Conservation (phyloP, 2,329 filamentous ascomycete species). For the Monilinia aucupariae region DNA sequence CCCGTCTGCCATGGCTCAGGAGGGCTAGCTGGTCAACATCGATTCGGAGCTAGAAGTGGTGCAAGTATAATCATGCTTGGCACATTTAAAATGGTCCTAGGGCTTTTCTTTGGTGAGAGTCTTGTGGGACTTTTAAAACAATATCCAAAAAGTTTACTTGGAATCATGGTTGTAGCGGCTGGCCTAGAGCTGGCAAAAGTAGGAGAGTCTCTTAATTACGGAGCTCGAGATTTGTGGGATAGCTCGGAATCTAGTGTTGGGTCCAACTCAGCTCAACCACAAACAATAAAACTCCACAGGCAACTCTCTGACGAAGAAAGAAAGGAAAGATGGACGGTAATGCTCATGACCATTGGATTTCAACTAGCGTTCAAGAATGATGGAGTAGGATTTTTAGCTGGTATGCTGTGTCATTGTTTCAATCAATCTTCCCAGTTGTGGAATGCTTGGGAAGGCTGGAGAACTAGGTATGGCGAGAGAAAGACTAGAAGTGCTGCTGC, state of each 20-base stretch:
- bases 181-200: slow-evolving; percentile 84
- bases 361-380: slow-evolving; percentile 86
- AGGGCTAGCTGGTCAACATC: slow-evolving; percentile 82
- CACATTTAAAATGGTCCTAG: slow-evolving; percentile 66
- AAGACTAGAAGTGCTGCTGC: slow-evolving; percentile 14
- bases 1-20: slow-evolving; percentile 91
- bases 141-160: slow-evolving; percentile 74
- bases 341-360: slow-evolving; percentile 80
- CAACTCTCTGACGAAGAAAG: slow-evolving; percentile 62
- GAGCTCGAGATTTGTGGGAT: slow-evolving; percentile 56
- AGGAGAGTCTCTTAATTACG: slow-evolving; percentile 76
- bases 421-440: slow-evolving; percentile 40
- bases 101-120: slow-evolving; percentile 67
- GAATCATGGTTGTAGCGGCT: slow-evolving; percentile 84
- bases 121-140: slow-evolving; percentile 63
- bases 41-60: slow-evolving; percentile 86
- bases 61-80: slow-evolving; percentile 78
- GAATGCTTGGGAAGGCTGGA: slow-evolving; percentile 19
- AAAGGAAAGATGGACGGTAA: slow-evolving; percentile 75
- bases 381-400: slow-evolving; percentile 77
- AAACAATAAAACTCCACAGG: slow-evolving; percentile 41
- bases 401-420: slow-evolving; percentile 71
- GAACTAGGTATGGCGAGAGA: slow-evolving; percentile 12
- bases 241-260: slow-evolving; percentile 41
- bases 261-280: slow-evolving; percentile 25